Evolutionary conservation across 208 protist genomes (phyloP), one percentile per base, ranked within the genome.

Genomic region (Wallacemonas sp.): DNA sequence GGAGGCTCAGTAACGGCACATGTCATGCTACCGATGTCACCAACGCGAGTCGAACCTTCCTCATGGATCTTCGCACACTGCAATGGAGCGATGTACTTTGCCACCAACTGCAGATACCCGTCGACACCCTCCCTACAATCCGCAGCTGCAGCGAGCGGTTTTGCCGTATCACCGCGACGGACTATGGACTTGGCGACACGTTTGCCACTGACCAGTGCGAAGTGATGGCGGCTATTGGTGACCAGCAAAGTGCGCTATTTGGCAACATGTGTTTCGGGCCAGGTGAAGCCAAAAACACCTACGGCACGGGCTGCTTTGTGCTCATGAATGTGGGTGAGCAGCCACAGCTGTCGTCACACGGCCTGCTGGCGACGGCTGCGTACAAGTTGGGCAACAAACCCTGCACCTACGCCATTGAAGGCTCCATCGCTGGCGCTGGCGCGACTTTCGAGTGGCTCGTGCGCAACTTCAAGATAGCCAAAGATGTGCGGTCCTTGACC

Each of bases 251-350:
- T 6, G 97, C 98, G 0, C 68, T 98, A 6, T 83, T 99, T 50
- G 98, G 98, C 10, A 98, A 99, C 41, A 68, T 88, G 39, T 99
- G 97, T 72, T 95, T 99, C 46, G 21, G 66, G 4, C 29, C 66
- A 6, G 97, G 97, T 26, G 87, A 98, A n/a, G 83, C 88, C 0
- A 99, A 99, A 71, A 98, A 87, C 63, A 99, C 98, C 1, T 99
- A 98, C 77, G 98, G 98, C 13, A 99, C 98, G 1, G 98, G 98
- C 10, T 98, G 96, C 71, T 99, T 99, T 78, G 66, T 99, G 24
- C 81, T 99, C 15, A 87, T 95, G 71, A 99, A 99, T 68, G 97
- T 94, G 8, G 98, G 98, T n/a, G 68, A 72, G n/a, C 63, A 72
- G 22, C 65, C 71, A 21, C 70, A 94, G 24, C 79, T 86, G 34